Base-by-base conservation (phyloP, 2,329 filamentous ascomycete species). In the Microdochium nivale region DNA sequence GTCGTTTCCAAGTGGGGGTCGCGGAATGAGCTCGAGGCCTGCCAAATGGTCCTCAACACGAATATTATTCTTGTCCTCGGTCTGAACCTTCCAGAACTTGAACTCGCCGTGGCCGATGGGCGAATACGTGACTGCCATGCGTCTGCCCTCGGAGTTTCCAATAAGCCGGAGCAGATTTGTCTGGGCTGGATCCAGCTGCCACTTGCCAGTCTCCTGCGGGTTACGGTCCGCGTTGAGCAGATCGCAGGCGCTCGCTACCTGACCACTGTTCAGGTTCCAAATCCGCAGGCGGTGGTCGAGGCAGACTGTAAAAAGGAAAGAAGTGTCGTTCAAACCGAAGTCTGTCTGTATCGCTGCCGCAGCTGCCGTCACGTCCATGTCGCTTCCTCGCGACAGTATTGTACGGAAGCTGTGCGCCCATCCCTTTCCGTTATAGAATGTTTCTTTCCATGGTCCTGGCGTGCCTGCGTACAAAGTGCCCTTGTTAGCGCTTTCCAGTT, bases 41-140 rank as follows among this genome's bases (percentile, higher is more conserved):
- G 87, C 79, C 58, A 88, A 90, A 23, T 89, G 71, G 59, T 95
- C 89, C 55, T 83, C 79, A 14, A 95, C 75, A 9, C 83, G 76
- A 21, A 90, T 66, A 2, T 72, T 75, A 60, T 86, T 76, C 59
- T 79, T 79, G 50, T 84, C 80, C 58, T 84, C 80, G 19, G 87
- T 80, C 50, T 81, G 80, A n/a, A 83, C 69, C 57, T 73, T 77
- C 89, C 91, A 99, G 64, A 99, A 91, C 67, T 96, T 97, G 77
- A 99, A 97, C 64, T 92, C 86, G 33, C 94, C 88, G 40, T 84
- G 81, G 27, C 90, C 87, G 56, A 94, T 83, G 0, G 94, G 92
- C 11, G 91, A 96, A 67, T 90, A 96, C 9, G 90, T 92, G 35
- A 89, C 83, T 50, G 92, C 80, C 14, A 81, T 65, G 37, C 77